These are phyloP conservation scores for Moniliella sp. DNA, from an alignment of 1,284 basidiomycete genomes.

Conservation along the genomic window DNA sequence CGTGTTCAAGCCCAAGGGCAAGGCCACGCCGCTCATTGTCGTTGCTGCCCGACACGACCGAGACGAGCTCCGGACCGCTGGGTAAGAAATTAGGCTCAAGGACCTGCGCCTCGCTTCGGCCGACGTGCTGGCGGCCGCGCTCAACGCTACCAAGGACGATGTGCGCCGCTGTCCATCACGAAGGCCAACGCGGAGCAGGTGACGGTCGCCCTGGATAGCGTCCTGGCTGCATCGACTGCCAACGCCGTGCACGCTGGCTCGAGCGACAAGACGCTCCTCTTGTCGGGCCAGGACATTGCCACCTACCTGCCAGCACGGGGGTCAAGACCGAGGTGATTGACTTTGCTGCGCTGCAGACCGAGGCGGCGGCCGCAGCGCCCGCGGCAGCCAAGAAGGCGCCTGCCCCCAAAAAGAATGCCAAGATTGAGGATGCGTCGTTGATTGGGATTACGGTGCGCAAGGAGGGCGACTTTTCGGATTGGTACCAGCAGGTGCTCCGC, in stretches of 20 bases:
- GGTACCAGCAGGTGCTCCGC: conserved; percentile 54
- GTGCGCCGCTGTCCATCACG: conserved; percentile 27
- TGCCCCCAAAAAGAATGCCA: conserved; percentile 7
- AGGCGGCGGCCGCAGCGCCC: not conserved
- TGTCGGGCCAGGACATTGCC: conserved; percentile 18
- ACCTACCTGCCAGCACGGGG: conserved; percentile 23
- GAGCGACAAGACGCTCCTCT: conserved; percentile 22
- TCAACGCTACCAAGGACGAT: conserved; percentile 63
- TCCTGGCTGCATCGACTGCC: conserved; percentile 11
- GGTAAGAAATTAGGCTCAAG: conserved; percentile 67
- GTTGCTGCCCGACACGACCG: conserved; percentile 62
- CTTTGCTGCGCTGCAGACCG: conserved; percentile 2
- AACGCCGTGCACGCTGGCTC: conserved; percentile 24
- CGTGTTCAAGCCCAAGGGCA: conserved; percentile 71
- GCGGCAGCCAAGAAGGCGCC: conserved; percentile 3
- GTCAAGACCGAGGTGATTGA: conserved; percentile 20
- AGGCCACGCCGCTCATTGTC: conserved; percentile 59
- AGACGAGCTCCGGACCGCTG: conserved; percentile 50
- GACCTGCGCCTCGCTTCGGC: conserved; percentile 69
- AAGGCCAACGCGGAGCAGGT: conserved; percentile 14
- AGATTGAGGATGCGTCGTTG: conserved; percentile 28
- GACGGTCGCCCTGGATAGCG: conserved; percentile 16
- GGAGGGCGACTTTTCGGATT: conserved; percentile 28
- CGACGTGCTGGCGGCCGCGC: conserved; percentile 66
- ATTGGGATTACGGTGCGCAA: conserved; percentile 33